phyloP scores from a whole-genome alignment of 257 asterid genomes.

The Handroanthus guayacan region DNA sequence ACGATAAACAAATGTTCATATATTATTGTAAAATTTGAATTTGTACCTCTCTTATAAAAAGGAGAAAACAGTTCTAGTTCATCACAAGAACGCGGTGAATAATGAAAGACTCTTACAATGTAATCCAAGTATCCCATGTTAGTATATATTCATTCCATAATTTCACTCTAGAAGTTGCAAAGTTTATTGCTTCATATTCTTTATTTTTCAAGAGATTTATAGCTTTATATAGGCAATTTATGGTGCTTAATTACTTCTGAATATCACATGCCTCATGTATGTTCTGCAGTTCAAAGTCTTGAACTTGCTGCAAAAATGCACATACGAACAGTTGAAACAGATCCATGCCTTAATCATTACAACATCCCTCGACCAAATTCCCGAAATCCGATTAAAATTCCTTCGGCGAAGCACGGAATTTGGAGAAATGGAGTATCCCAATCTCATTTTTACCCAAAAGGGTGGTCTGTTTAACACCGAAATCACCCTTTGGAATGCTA shows the following conservation, averaged over 20 bases:
- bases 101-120: background rate
- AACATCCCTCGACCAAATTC: slow-evolving; percentile 38
- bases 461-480: slow-evolving; percentile 40
- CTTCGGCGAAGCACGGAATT: slow-evolving; percentile 56
- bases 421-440: slow-evolving; percentile 55
- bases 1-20: too few relatives aligned
- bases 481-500: slow-evolving; percentile 55
- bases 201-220: background rate
- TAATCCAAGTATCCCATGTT: background rate
- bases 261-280: slow-evolving; percentile 24
- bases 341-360: slow-evolving; percentile 50
- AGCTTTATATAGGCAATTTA: background rate
- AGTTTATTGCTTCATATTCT: background rate
- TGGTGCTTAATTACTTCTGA: slow-evolving; percentile 1
- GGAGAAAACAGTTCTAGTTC: too few relatives aligned
- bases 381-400: slow-evolving; percentile 47
- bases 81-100: too few relatives aligned
- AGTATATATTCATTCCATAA: background rate
- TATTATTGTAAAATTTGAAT: too few relatives aligned
- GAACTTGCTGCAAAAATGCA: slow-evolving; percentile 45
- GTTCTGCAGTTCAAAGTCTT: slow-evolving; percentile 26
- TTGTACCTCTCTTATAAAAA: too few relatives aligned
- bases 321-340: slow-evolving; percentile 51
- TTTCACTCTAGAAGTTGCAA: background rate
- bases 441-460: slow-evolving; percentile 47